phyloP scores from a whole-genome alignment of 2,329 filamentous ascomycete species.

The Aspergillus latus region DNA sequence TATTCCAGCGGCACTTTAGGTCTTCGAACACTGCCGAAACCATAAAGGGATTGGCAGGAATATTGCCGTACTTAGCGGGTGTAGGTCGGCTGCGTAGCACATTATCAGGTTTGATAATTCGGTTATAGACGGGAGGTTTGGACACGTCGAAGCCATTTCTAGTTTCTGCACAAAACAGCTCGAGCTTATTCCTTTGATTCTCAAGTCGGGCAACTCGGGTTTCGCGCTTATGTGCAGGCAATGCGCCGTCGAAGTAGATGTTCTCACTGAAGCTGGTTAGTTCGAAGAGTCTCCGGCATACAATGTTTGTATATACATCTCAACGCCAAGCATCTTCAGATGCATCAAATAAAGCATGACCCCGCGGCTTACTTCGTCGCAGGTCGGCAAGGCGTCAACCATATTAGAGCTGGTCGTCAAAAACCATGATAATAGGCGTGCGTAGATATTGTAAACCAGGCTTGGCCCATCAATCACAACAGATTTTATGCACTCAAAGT shows the following conservation, averaged over 20 bases:
- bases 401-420: conserved; percentile 42
- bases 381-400: conserved; percentile 58
- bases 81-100: conserved; percentile 30
- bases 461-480: conserved; percentile 74
- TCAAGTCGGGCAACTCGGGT: conserved; percentile 63
- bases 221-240: conserved; percentile 66
- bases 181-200: conserved; percentile 58
- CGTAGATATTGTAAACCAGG: conserved; percentile 71
- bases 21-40: conserved; percentile 75
- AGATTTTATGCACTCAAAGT: conserved; percentile 22
- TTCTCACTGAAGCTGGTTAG: conserved; percentile 50
- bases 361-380: conserved; percentile 61
- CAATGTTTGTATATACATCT: conserved; percentile 61
- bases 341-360: conserved; percentile 63
- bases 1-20: conserved; percentile 52
- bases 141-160: conserved; percentile 27
- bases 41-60: conserved; percentile 66
- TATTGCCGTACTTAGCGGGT: conserved; percentile 31
- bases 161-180: conserved; percentile 47
- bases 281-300: conserved; percentile 10
- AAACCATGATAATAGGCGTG: conserved; percentile 52
- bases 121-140: conserved; percentile 7
- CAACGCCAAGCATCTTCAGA: conserved; percentile 56
- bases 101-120: conserved; percentile 20
- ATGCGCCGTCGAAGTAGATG: conserved; percentile 83